Evolutionary conservation across 2,329 filamentous ascomycete genomes (phyloP), one percentile per base, ranked within the genome.

Genomic region (Aspergillus ibericus): DNA sequence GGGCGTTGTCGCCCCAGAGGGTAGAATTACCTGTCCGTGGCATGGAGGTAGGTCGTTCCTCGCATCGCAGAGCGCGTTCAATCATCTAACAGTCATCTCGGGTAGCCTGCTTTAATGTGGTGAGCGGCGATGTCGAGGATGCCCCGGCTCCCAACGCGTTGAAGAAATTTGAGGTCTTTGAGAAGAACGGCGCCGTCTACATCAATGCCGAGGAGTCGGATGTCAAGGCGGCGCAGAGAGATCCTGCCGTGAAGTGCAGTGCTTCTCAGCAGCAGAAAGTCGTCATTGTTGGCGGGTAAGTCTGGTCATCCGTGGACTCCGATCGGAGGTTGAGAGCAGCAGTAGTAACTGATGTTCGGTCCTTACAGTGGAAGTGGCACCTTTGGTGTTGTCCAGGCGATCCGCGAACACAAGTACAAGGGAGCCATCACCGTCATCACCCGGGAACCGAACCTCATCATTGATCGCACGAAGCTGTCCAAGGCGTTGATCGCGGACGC

Each of bases 391-490:
- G 80, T 96, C 46, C 92, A 98, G 72, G 89, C 87, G 12, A 84
- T 99, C 15, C 88, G 93, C 44, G 89, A 90, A 63, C 86, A 88
- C 62, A 92, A 93, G 29, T 98, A 88, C 80, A 83, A 82, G 5
- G 93, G 92, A 13, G 80, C 84, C 56, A 87, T 99, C 66, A 96
- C 92, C 0, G 81, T 96, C 68, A 87, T 99, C 68, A 88, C 90
- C 12, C 88, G 85, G 63, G 95, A 99, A 75, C 89, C 90, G 20
- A 89, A 95, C 72, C 83, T 89, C 34, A 93, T 93, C 32, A 93
- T 98, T 68, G 95, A 99, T 78, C 87, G 95, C 18, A 92, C 95
- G 10, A 98, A 98, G 81, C 83, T 99, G 42, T 97, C 93, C 70
- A 99, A 99, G 78, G 92, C 93, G 0, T 82, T 99, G 12, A 84